Base-by-base conservation (phyloP, 306 rosid genomes). In the Dalbergia cochinchinensis region DNA sequence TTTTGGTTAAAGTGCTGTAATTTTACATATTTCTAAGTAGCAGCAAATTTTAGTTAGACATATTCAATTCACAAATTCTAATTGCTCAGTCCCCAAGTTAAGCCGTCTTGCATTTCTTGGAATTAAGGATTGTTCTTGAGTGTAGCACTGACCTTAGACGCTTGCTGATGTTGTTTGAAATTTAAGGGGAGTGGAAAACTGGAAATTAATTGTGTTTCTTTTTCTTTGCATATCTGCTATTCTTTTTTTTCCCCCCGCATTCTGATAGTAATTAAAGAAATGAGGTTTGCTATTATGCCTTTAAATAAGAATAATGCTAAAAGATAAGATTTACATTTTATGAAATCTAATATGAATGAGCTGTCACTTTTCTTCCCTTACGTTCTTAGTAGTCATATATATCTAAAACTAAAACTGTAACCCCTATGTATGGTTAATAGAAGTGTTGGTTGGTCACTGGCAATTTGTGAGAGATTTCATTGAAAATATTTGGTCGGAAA, bases 111-210 rank as follows among this genome's bases (percentile, higher is more conserved):
- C 31, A 26, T 26, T 26, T 26, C 31, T 26, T 26, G 31, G 3
- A 60, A 68, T 16, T 58, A 60, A 47, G 58, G 64, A 35, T 67
- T 74, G 10, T 33, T 60, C 9, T 44, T 19, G 11, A 69, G 26
- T 14, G 26, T 5, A 39, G 31, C 7, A 1, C 51, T 13, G 47
- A 15, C 45, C 45, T 74, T 55, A 4, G 63, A 55, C 47, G 71
- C 47, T 26, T 44, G 22, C 54, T 12, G 53, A 16, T 16, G 9
- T 16, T 62, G 74, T 62, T 76, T 66, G 47, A 69, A 82, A 62
- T 61, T 75, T 61, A 69, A 26, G 31, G 26, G 31, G 31, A 26
- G 31, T 26, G 31, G 31, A 26, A 26, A 26, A 26, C 31, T 12
- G 33, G 55, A 80, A 37, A 47, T 55, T 74, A 58, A 44, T 42